phyloP scores from a whole-genome alignment of 1,139 yeast genomes.

The Cylindricascospora bacillispora region DNA sequence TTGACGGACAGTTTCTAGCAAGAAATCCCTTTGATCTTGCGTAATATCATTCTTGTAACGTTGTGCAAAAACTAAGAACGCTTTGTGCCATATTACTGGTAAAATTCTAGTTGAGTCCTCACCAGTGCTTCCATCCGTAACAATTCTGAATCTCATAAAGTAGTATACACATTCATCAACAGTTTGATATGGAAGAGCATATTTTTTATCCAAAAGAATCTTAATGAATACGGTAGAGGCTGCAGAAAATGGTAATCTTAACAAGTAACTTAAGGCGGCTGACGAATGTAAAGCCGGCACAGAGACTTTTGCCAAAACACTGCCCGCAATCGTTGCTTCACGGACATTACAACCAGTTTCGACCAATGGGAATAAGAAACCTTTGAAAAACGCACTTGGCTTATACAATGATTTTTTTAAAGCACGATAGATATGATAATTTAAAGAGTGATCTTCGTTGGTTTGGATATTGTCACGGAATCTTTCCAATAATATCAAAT shows the following conservation, averaged over 20 bases:
- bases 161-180: conserved; percentile 92
- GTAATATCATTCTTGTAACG: conserved; percentile 94
- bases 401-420: conserved; percentile 86
- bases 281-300: conserved; percentile 94
- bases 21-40: conserved; percentile 90
- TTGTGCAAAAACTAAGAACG: conserved; percentile 86
- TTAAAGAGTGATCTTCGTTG: conserved; percentile 48
- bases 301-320: conserved; percentile 78
- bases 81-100: conserved; percentile 97
- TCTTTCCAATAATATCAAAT: conserved; percentile 63
- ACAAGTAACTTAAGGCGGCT: conserved; percentile 77
- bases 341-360: conserved; percentile 76
- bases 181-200: conserved; percentile 93
- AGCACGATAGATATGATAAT: conserved; percentile 87
- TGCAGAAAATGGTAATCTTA: conserved; percentile 77
- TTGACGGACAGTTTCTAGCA: conserved; percentile 81
- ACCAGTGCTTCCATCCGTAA: conserved; percentile 32
- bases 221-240: conserved; percentile 85
- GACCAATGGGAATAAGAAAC: conserved; percentile 81
- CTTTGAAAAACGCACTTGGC: conserved; percentile 96
- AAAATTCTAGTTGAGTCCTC: conserved; percentile 44
- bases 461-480: conserved; percentile 76
- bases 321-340: conserved; percentile 93
- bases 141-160: conserved; percentile 72
- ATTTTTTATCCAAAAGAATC: conserved; percentile 81